Percentiles rank a stretch among this genome's conserved stretches.
Evolutionary conservation across 768 basidiomycete species (phyloP).

Genomic region (Rhodotorula babjevae): DNA sequence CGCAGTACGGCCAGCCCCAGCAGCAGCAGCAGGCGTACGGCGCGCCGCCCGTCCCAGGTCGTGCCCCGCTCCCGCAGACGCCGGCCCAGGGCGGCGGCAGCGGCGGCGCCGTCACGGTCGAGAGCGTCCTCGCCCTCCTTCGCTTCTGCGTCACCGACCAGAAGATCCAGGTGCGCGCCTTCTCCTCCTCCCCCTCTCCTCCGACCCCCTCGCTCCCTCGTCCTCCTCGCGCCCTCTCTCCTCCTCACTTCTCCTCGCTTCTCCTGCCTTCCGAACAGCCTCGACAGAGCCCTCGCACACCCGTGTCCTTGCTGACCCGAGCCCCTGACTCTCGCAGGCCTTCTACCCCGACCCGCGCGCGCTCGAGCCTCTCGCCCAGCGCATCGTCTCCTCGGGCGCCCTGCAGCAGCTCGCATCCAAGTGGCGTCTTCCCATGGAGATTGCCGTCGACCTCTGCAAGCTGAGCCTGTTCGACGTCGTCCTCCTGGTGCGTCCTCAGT

Average conservation of each 20-base stretch:
- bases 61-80: not conserved
- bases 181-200: too few relatives aligned
- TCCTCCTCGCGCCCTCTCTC: too few relatives aligned
- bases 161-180: not conserved
- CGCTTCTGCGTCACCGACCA: conserved; percentile 9
- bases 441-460: conserved; percentile 49
- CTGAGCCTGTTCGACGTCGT: conserved; percentile 48
- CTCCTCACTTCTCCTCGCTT: too few relatives aligned
- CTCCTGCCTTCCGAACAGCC: too few relatives aligned
- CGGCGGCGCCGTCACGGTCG: not conserved
- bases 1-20: conserved; percentile 16
- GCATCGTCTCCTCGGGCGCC: conserved; percentile 46
- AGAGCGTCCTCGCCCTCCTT: conserved; percentile 2
- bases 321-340: conserved; percentile 39
- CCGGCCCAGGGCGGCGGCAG: too few relatives aligned
- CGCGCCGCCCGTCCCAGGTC: not conserved
- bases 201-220: too few relatives aligned
- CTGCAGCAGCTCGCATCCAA: conserved; percentile 46
- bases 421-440: conserved; percentile 50
- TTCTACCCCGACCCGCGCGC: conserved; percentile 49
- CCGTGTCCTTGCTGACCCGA: too few relatives aligned
- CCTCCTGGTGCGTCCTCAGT: not conserved
- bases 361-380: conserved; percentile 47
- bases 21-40: not conserved
- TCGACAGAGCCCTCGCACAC: too few relatives aligned